Evolutionary conservation across 257 asterid genomes (phyloP).

Genomic region (Solanum pinnatisectum): DNA sequence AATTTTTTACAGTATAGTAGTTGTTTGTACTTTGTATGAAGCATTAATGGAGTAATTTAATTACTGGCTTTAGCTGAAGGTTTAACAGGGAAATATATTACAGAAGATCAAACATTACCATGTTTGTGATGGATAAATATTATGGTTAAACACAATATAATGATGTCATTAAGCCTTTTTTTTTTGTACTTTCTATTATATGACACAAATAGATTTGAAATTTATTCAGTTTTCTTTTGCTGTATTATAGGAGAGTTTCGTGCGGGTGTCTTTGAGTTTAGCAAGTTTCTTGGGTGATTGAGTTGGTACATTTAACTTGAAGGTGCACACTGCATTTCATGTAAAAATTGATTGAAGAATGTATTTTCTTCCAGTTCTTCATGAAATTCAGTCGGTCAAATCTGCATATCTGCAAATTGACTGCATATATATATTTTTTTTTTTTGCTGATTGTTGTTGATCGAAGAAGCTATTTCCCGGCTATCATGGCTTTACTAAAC

Average conservation of each 20-base stretch:
- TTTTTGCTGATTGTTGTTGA: not conserved
- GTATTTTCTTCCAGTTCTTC: not conserved
- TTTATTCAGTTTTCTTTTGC: not conserved
- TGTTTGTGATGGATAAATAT: not conserved
- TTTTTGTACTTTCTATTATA: not conserved
- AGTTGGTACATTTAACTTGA: not conserved
- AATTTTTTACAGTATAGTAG: not conserved
- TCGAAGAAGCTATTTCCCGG: not conserved
- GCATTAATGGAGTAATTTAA: not conserved
- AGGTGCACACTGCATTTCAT: not conserved
- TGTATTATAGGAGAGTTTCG: not conserved
- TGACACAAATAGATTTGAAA: not conserved
- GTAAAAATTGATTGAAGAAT: not conserved
- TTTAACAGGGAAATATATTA: not conserved
- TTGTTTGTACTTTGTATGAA: not conserved
- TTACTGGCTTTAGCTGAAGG: not conserved
- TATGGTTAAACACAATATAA: not conserved
- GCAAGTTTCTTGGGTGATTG: not conserved
- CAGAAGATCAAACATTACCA: not conserved
- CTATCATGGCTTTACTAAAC: not conserved
- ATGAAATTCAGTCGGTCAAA: not conserved
- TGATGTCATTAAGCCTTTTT: not conserved
- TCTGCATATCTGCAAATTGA: not conserved
- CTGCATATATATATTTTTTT: not conserved
- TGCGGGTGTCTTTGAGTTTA: not conserved